phyloP scores from a whole-genome alignment of 129 eudicot species.

The Chrysanthemum makinoi region DNA sequence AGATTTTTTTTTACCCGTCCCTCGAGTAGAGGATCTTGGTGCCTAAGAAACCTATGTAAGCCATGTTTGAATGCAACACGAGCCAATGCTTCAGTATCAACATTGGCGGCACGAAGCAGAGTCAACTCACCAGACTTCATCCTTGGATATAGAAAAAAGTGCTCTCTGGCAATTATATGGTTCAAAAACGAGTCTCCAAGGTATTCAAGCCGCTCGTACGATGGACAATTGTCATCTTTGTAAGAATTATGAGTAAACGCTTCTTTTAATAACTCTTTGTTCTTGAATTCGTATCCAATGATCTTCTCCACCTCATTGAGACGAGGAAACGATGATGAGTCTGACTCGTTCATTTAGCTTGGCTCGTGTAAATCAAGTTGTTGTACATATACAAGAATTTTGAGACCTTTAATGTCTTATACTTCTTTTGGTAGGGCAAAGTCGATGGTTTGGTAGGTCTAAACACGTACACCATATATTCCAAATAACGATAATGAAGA shows the following conservation, averaged over 20 bases:
- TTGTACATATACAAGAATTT: not conserved
- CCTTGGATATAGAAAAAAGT: constrained; percentile 35
- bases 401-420: no score
- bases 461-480: no score
- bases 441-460: not conserved
- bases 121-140: constrained; percentile 50
- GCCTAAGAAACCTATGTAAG: constrained; percentile 45
- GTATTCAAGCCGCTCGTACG: constrained; percentile 53
- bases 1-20: constrained; percentile 30
- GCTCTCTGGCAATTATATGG: constrained; percentile 36
- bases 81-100: constrained; percentile 66
- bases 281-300: constrained; percentile 39
- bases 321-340: constrained; percentile 4
- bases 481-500: no score
- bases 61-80: constrained; percentile 46
- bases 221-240: not conserved
- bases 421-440: not conserved
- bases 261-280: constrained; percentile 29
- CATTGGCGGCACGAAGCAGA: constrained; percentile 54
- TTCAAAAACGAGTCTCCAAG: constrained; percentile 55
- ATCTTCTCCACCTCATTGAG: constrained; percentile 39
- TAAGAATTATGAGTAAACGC: constrained; percentile 41
- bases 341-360: constrained; percentile 15
- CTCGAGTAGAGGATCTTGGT: constrained; percentile 34
- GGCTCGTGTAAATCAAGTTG: not conserved